Evolutionary conservation across 495 filamentous ascomycete genomes (phyloP).

Genomic region (Hypoxylon subgilvum): DNA sequence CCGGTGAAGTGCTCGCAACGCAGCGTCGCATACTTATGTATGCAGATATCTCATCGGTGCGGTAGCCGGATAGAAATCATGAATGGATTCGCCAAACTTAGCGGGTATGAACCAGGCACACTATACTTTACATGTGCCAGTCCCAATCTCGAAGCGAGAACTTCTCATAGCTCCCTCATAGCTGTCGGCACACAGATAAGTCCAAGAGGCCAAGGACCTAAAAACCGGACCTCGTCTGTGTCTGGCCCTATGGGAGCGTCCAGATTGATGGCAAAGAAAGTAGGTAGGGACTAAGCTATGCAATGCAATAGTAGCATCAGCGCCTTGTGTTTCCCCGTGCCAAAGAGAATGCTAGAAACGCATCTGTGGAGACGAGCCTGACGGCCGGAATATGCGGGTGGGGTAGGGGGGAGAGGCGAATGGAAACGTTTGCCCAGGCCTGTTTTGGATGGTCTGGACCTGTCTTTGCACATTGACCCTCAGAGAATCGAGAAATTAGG

Average conservation of each 20-base stretch:
- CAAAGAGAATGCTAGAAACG: constrained; percentile 15
- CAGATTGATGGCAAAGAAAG: no score
- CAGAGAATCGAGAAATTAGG: constrained; percentile 18
- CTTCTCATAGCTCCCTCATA: constrained; percentile 4
- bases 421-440: constrained; percentile 6
- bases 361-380: constrained; percentile 22
- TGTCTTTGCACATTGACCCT: constrained; percentile 16
- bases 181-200: background rate
- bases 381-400: constrained; percentile 24
- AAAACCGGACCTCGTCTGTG: constrained; percentile 15
- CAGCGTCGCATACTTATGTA: constrained; percentile 26
- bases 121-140: constrained; percentile 12
- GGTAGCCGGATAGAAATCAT: constrained; percentile 1
- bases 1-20: constrained; percentile 15
- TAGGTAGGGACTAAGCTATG: constrained; percentile 14
- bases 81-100: constrained; percentile 13
- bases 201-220: constrained; percentile 10
- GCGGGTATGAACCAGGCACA: constrained; percentile 21
- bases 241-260: constrained; percentile 11
- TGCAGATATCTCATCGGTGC: constrained; percentile 3
- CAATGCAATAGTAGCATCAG: constrained; percentile 21
- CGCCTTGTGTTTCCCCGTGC: constrained; percentile 14
- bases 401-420: constrained; percentile 18
- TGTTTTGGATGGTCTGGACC: constrained; percentile 27
- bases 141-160: constrained; percentile 5